Evolutionary conservation across 495 filamentous ascomycete species (phyloP), one percentile per base, ranked within the genome.

Genomic region (Xylaria nigripes): DNA sequence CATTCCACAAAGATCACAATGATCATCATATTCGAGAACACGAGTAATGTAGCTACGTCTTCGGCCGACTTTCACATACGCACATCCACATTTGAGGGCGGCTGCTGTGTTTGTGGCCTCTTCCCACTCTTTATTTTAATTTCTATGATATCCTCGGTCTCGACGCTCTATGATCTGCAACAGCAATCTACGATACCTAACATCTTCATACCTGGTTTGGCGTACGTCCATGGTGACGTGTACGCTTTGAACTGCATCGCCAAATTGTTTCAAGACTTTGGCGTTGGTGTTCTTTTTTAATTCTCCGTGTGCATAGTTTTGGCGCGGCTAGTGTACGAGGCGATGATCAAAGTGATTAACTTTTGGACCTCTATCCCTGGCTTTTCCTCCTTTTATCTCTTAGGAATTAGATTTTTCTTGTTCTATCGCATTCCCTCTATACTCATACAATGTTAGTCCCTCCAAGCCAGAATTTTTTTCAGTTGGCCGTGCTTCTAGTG

Each of bases 161-260:
- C 44, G 48, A 34, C 55, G 59, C 55, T 51, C 49, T 55, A 59
- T 55, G 61, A 67, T 64, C 61, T 64, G 56, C 53, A 56, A 62
- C 48, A 60, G 51, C 55, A 56, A 61, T 64, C 59, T 57, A 64
- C 50, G 64, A 64, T 60, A 56, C 59, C 59, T 55, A 60, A 49
- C 27, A 48, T 56, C 27, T 13, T 15, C 55, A 55, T 51, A 41
- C 46, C 38, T 51, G 55, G 42, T 50, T 50, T 29, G 49, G 48
- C 54, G 43, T 52, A 42, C 36, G 32, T 54, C 55, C 27, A 27
- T 15, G 7, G 56, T 49, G 51, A 27, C 48, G 22, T 52, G 29
- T 55, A 42, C 52, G 50, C 24, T 38, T 9, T 32, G 6, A 22
- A 42, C 16, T 27, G 36, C 45, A 19, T 43, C 46, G 21, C 24